Conservation (phyloP, 1,284 basidiomycete genomes). For the Caloboletus firmus region DNA sequence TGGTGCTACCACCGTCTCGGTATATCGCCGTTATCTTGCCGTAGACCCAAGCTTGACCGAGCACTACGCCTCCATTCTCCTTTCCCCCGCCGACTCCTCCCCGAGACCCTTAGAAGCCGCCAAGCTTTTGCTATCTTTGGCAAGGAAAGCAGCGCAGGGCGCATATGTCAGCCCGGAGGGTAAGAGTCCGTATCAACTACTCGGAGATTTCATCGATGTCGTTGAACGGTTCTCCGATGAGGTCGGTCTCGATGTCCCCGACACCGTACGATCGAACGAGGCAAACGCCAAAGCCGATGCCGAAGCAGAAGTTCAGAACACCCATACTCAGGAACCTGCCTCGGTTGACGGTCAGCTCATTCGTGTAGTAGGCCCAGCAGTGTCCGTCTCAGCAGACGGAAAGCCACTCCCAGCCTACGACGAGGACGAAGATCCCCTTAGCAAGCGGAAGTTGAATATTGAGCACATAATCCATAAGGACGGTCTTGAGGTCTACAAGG, state of each 20-base stretch:
- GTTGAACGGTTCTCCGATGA: conserved; percentile 91
- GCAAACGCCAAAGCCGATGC: conserved; percentile 45
- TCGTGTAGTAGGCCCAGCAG: conserved; percentile 71
- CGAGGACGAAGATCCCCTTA: conserved; percentile 82
- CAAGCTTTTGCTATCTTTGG: conserved; percentile 84
- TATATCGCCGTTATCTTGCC: conserved; percentile 89
- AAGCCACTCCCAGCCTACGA: conserved; percentile 58
- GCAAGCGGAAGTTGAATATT: conserved; percentile 77
- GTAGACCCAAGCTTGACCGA: conserved; percentile 87
- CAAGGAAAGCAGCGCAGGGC: conserved; percentile 80
- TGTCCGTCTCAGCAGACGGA: conserved; percentile 51
- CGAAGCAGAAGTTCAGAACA: conserved; percentile 40
- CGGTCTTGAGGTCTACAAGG: conserved; percentile 87
- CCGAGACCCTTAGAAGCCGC: conserved; percentile 93
- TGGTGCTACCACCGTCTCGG: conserved; percentile 80
- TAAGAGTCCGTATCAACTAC: conserved; percentile 93
- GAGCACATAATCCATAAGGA: conserved; percentile 84
- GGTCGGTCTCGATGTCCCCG: conserved; percentile 87
- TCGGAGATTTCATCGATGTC: conserved; percentile 91
- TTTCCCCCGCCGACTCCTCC: conserved; percentile 61
- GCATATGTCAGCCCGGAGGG: conserved; percentile 88
- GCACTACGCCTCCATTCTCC: conserved; percentile 76
- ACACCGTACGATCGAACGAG: conserved; percentile 57
- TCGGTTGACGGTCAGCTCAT: conserved; percentile 66
- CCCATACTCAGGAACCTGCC: conserved; percentile 43